A percentile compares a stretch with the other conserved stretches of the same genome.
Conservation (phyloP, 169 alveolate genomes). For the Fabrea salina region DNA sequence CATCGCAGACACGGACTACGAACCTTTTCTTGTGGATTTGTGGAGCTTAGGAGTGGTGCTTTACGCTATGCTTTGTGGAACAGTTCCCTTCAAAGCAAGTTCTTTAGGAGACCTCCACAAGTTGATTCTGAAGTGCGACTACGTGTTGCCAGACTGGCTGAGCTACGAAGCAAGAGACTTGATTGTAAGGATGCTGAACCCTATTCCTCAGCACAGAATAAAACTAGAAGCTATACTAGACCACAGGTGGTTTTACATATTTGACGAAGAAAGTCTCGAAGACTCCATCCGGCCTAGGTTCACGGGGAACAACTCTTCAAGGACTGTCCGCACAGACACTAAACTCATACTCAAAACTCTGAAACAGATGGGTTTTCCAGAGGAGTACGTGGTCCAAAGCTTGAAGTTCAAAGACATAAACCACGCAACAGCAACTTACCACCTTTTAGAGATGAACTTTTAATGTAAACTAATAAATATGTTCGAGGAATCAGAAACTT, state of each 20-base stretch:
- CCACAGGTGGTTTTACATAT: conserved; percentile 63
- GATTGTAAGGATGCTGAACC: conserved; percentile 55
- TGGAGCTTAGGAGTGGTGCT: conserved; percentile 76
- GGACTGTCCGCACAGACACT: too few relatives aligned
- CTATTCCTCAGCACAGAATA: conserved; percentile 62
- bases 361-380: conserved; percentile 43
- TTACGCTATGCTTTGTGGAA: conserved; percentile 75
- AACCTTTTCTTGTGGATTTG: conserved; percentile 67
- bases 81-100: conserved; percentile 73
- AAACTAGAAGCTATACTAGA: conserved; percentile 47
- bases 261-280: neutral
- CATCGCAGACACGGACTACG: conserved; percentile 64
- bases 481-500: neutral
- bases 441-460: conserved; percentile 12
- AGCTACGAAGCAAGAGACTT: conserved; percentile 52
- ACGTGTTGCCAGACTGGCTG: conserved; percentile 43
- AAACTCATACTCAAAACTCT: too few relatives aligned
- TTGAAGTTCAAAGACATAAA: conserved; percentile 54
- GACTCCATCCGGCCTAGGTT: conserved; percentile 1
- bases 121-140: conserved; percentile 56
- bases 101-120: conserved; percentile 50
- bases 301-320: neutral
- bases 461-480: too few relatives aligned
- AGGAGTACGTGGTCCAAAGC: conserved; percentile 56
- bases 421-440: conserved; percentile 61